These are phyloP conservation scores for Albatrellus ellisii DNA, from an alignment of 768 basidiomycete genomes.

Conservation along the genomic window DNA sequence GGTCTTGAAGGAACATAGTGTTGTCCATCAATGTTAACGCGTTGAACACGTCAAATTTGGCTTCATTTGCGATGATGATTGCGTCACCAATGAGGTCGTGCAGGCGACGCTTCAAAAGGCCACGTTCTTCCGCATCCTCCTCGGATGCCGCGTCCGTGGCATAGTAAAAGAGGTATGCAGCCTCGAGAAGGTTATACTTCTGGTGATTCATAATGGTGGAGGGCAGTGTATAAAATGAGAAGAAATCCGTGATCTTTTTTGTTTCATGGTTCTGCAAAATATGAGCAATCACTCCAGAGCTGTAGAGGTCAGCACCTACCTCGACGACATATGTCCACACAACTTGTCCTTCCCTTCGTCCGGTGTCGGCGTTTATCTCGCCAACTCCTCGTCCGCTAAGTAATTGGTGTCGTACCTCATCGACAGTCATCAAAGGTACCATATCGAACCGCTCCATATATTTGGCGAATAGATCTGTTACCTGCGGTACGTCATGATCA, in stretches of 20 bases:
- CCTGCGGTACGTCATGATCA: slow-evolving; percentile 57
- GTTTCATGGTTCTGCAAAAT: slow-evolving; percentile 61
- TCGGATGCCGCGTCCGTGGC: slow-evolving; percentile 67
- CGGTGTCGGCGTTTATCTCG: slow-evolving; percentile 30
- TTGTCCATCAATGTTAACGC: slow-evolving; percentile 95
- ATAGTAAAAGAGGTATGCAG: slow-evolving; percentile 94
- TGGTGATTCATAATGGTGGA: slow-evolving; percentile 77
- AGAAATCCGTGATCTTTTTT: slow-evolving; percentile 83
- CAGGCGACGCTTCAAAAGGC: slow-evolving; percentile 54
- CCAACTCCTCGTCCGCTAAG: slow-evolving; percentile 69
- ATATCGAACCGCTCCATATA: slow-evolving; percentile 86
- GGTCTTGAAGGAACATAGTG: slow-evolving; percentile 60
- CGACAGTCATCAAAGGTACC: slow-evolving; percentile 55
- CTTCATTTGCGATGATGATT: slow-evolving; percentile 64
- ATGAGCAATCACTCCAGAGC: not conserved
- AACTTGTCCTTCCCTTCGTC: slow-evolving; percentile 65
- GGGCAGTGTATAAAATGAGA: slow-evolving; percentile 94
- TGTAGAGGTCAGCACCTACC: slow-evolving; percentile 28
- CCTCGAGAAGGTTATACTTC: slow-evolving; percentile 69
- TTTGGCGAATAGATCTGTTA: slow-evolving; percentile 53
- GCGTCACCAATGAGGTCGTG: slow-evolving; percentile 67
- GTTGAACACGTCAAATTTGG: slow-evolving; percentile 94
- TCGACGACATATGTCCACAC: slow-evolving; percentile 96
- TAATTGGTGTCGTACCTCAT: slow-evolving; percentile 81
- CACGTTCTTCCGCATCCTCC: slow-evolving; percentile 46